These are phyloP conservation scores for Suhomyces prunicola DNA, from an alignment of 805 yeast species.

Conservation along the genomic window DNA sequence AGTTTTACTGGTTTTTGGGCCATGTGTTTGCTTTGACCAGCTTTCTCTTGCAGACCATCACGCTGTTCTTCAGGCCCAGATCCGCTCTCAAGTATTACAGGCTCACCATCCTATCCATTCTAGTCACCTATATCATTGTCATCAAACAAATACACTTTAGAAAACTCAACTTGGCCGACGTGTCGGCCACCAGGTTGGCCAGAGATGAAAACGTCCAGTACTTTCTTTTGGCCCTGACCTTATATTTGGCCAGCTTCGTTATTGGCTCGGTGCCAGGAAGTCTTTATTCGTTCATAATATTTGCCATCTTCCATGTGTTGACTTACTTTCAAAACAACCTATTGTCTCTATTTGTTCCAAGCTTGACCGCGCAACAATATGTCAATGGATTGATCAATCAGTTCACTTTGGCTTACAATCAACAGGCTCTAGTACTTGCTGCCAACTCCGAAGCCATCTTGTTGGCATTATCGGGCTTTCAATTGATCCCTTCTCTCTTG, in stretches of 20 bases:
- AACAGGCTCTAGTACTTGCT: conserved; percentile 36
- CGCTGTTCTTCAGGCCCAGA: conserved; percentile 40
- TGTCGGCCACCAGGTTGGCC: conserved; percentile 16
- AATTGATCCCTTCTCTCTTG: conserved; percentile 23
- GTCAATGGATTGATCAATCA: conserved; percentile 26
- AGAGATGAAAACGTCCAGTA: conserved; percentile 44
- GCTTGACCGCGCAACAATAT: conserved; percentile 36
- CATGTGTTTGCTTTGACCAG: conserved; percentile 49
- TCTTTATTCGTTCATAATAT: conserved; percentile 33
- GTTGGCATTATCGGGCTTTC: conserved; percentile 19
- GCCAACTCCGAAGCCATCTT: conserved; percentile 35
- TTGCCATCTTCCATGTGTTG: conserved; percentile 36
- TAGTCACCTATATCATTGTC: conserved; percentile 62
- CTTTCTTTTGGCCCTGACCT: conserved; percentile 29
- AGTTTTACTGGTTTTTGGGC: conserved; percentile 69
- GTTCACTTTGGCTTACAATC: conserved; percentile 31
- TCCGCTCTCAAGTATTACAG: conserved; percentile 25
- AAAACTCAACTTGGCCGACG: conserved; percentile 21
- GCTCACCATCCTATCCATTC: conserved; percentile 45
- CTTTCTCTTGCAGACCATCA: conserved; percentile 37
- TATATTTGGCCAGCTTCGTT: conserved; percentile 26
- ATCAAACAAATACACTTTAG: conserved; percentile 56
- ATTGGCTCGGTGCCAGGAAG: conserved; percentile 39
- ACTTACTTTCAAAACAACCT: conserved; percentile 38
- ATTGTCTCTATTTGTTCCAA: conserved; percentile 16